Percentiles rank a stretch among this genome's conserved stretches.
Conservation (phyloP, 768 basidiomycete species). For the Galerina marginata region DNA sequence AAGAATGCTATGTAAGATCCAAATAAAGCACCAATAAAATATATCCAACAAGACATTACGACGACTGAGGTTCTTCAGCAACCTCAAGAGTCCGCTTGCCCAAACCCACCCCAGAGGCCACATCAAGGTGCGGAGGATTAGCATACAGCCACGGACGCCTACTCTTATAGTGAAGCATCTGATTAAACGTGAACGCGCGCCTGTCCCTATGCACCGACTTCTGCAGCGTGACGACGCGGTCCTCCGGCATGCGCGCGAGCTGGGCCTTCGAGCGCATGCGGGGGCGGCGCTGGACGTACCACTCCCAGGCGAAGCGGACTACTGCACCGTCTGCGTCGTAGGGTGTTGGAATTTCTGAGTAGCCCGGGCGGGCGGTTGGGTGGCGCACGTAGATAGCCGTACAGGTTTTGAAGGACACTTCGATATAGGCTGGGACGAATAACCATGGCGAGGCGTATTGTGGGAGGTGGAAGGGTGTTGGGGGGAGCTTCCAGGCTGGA, state of each 20-base stretch:
- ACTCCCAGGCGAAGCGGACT: slow-evolving; percentile 94
- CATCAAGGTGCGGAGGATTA: not conserved
- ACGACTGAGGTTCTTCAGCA: not conserved
- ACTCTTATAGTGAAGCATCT: slow-evolving; percentile 4
- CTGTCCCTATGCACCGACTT: slow-evolving; percentile 33
- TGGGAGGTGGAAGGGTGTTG: slow-evolving; percentile 86
- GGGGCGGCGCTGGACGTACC: slow-evolving; percentile 79
- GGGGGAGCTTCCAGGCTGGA: slow-evolving; percentile 19
- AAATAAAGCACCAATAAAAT: not conserved
- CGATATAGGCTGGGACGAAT: slow-evolving; percentile 77
- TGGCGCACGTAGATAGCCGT: slow-evolving; percentile 93
- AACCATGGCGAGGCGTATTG: slow-evolving; percentile 88
- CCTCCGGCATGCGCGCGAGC: slow-evolving; percentile 68
- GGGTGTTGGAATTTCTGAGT: slow-evolving; percentile 94
- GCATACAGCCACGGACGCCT: slow-evolving; percentile 1
- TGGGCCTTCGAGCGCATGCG: slow-evolving; percentile 69
- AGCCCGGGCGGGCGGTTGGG: slow-evolving; percentile 94
- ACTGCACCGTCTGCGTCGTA: slow-evolving; percentile 96
- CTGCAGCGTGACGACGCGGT: slow-evolving; percentile 51
- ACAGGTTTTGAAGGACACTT: slow-evolving; percentile 86
- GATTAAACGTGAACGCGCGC: slow-evolving; percentile 10
- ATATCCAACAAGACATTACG: not conserved
- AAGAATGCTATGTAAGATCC: no score
- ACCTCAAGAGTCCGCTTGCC: not conserved
- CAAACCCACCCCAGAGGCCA: not conserved